Evolutionary conservation across 164 flowering plant species (phyloP).

Genomic region (Liriodendron chinense): DNA sequence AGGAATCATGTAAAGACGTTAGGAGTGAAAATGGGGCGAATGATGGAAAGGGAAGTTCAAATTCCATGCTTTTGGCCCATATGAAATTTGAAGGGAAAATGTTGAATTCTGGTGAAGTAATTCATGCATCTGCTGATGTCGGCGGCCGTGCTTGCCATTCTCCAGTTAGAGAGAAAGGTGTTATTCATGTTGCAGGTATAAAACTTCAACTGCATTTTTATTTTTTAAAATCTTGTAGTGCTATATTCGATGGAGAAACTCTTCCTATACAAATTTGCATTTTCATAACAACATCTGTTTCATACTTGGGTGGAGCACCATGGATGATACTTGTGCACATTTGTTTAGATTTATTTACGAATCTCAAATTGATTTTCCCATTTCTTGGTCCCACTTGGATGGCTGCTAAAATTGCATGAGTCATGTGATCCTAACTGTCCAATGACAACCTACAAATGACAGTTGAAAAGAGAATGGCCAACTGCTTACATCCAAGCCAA

Average conservation of each 20-base stretch:
- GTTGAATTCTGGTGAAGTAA: slow-evolving; percentile 2
- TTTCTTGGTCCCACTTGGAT: background rate
- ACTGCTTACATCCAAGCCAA: background rate
- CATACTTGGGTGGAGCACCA: background rate
- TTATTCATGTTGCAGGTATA: slow-evolving; percentile 21
- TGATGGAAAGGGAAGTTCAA: background rate
- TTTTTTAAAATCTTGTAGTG: background rate
- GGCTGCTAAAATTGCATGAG: background rate
- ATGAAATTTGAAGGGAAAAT: slow-evolving; percentile 7
- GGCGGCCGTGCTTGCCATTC: slow-evolving; percentile 12
- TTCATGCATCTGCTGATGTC: background rate
- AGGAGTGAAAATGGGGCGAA: background rate
- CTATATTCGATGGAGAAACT: background rate
- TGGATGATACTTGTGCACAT: no score
- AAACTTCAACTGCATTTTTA: background rate
- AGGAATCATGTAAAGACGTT: background rate
- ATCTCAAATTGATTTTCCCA: background rate
- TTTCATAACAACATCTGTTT: background rate
- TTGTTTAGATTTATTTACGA: no score
- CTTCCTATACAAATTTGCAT: background rate
- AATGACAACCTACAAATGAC: background rate
- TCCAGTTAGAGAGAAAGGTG: slow-evolving; percentile 11
- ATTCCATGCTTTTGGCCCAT: background rate
- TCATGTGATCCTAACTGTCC: background rate
- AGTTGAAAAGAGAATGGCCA: background rate